Conservation (phyloP, 192 early-diverging fungal species). For the Gaertneriomyces semiglobifer region DNA sequence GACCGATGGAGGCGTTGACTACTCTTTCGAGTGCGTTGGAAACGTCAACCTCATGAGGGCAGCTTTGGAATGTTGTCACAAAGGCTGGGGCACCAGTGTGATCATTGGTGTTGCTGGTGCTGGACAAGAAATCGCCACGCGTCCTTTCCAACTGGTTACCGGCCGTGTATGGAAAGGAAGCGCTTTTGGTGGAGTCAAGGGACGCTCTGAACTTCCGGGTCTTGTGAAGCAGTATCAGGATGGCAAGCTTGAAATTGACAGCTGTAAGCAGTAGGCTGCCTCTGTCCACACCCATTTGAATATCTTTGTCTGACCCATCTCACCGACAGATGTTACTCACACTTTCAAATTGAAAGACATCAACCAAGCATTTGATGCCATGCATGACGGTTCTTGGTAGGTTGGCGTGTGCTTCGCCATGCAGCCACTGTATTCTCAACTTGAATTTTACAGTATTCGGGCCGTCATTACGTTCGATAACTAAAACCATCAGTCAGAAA, state of each 20-base stretch:
- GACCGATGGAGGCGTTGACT: constrained; percentile 94
- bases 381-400: constrained; percentile 64
- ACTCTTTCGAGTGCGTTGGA: constrained; percentile 94
- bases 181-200: constrained; percentile 97
- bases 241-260: constrained; percentile 86
- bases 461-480: background rate
- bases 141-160: constrained; percentile 96
- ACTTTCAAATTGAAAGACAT: constrained; percentile 76
- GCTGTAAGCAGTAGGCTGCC: constrained; percentile 45
- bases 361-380: constrained; percentile 89
- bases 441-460: background rate
- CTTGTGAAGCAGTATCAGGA: constrained; percentile 84
- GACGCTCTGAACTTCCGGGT: constrained; percentile 80
- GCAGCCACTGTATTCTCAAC: background rate
- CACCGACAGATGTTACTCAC: constrained; percentile 64
- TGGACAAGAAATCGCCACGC: constrained; percentile 88
- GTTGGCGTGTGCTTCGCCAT: background rate
- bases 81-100: constrained; percentile 84
- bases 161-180: constrained; percentile 94
- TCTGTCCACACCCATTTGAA: constrained; percentile 2
- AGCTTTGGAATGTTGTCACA: constrained; percentile 76
- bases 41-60: constrained; percentile 91
- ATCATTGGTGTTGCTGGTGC: constrained; percentile 88
- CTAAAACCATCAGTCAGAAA: no score
- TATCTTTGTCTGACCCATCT: background rate